These are phyloP conservation scores for Camelina neglecta DNA, from an alignment of 345 rosid genomes.

Conservation along the genomic window DNA sequence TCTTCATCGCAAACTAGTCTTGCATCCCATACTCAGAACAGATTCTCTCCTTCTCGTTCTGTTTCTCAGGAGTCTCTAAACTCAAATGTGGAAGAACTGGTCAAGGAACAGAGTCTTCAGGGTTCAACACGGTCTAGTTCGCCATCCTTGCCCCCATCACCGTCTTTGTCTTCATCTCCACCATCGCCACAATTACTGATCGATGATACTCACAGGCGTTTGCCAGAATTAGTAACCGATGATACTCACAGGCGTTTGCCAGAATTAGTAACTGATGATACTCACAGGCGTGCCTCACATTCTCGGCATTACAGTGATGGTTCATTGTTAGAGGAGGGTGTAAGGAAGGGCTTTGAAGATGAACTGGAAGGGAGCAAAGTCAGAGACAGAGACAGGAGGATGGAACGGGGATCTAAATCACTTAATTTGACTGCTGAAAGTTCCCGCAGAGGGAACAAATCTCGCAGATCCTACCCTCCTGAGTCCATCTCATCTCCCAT, in stretches of 20 bases:
- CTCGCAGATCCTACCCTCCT: constrained; percentile 45
- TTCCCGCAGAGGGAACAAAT: constrained; percentile 25
- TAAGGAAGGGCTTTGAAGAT: constrained; percentile 19
- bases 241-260: constrained; percentile 32
- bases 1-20: constrained; percentile 55
- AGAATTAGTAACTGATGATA: constrained; percentile 24
- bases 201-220: constrained; percentile 23
- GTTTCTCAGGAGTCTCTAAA: constrained; percentile 48
- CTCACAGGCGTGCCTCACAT: constrained; percentile 27
- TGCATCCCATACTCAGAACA: constrained; percentile 48
- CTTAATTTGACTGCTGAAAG: constrained; percentile 36
- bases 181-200: constrained; percentile 16
- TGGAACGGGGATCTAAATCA: constrained; percentile 39
- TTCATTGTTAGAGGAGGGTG: constrained; percentile 35
- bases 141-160: constrained; percentile 41
- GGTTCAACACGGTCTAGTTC: constrained; percentile 46
- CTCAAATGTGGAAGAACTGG: constrained; percentile 50
- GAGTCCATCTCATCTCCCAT: constrained; percentile 33
- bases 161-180: constrained; percentile 30
- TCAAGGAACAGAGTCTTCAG: constrained; percentile 46
- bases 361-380: constrained; percentile 23
- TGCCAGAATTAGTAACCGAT: constrained; percentile 17
- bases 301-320: constrained; percentile 45
- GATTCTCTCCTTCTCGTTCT: constrained; percentile 53
- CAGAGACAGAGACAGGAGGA: constrained; percentile 27